Evolutionary conservation across 2,329 filamentous ascomycete genomes (phyloP).

Genomic region (Diaporthe capsici): DNA sequence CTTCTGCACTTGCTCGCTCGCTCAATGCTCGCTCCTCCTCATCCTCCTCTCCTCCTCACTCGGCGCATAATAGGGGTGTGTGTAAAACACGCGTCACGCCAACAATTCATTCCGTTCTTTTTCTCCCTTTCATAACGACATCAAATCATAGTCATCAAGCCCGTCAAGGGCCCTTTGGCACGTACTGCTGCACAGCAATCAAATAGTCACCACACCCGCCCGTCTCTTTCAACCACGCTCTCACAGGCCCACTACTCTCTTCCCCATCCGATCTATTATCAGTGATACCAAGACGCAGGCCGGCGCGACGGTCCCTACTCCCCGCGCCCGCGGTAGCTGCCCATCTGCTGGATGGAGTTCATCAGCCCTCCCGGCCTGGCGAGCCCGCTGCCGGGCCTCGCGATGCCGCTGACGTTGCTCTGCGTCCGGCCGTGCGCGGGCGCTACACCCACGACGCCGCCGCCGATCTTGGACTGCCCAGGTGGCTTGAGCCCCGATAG

Average conservation of each 20-base stretch:
- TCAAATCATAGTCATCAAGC: slow-evolving; percentile 39
- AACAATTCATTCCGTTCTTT: slow-evolving; percentile 23
- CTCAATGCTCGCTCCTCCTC: neutral
- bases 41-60: neutral
- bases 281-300: slow-evolving; percentile 2
- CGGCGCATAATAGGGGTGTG: neutral
- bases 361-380: slow-evolving; percentile 78
- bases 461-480: slow-evolving; percentile 64
- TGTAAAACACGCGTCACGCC: neutral
- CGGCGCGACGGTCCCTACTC: slow-evolving; percentile 40
- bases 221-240: neutral
- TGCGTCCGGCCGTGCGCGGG: slow-evolving; percentile 59
- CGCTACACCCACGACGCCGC: slow-evolving; percentile 49
- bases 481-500: slow-evolving; percentile 73
- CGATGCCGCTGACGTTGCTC: slow-evolving; percentile 59
- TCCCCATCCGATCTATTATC: neutral
- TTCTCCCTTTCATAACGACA: slow-evolving; percentile 34
- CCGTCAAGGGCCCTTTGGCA: neutral
- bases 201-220: neutral
- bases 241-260: too few relatives aligned
- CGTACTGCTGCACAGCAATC: neutral
- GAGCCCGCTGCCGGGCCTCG: slow-evolving; percentile 64
- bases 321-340: slow-evolving; percentile 67
- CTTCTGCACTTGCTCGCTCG: neutral
- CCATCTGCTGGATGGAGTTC: slow-evolving; percentile 91